Evolutionary conservation across 2,329 filamentous ascomycete species (phyloP), one percentile per base, ranked within the genome.

Genomic region (Colletotrichum sp.): DNA sequence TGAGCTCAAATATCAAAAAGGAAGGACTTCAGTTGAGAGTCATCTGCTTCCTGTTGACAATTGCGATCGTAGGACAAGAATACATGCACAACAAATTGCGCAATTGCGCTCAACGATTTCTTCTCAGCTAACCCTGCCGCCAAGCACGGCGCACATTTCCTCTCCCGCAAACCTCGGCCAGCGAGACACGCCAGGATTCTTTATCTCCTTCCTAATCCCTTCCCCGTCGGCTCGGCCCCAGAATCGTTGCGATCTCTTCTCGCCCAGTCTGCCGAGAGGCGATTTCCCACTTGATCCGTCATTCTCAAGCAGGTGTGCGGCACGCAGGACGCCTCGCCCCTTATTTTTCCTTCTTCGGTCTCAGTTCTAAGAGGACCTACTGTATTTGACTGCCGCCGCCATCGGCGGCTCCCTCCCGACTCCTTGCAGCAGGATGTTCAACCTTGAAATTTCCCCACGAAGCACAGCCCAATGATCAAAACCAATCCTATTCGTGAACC

Each of bases 161-260:
- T 69, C 21, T 9, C 24, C 36, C 28, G 60, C 60, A 64, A 44
- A 10, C 18, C 63, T 34, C 32, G 32, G 34, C 39, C 66, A 26
- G 24, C 49, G 60, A 18, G 52, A 30, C 52, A 34, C 13, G 44
- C 64, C 64, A 18, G 66, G 49, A 18, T 67, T 13, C 16, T 34
- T 60, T 44, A 57, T 72, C 69, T 75, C 72, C 72, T 72, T 72
- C 72, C 69, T 68, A 55, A 62, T 75, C 30, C 30, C 30, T 32
- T 34, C 36, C 30, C 24, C 24, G 13, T 26, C 65, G 49, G 34
- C 68, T 32, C 60, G 49, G 68, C 52, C 28, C 68, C 26, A 36
- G 32, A 74, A 39, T 49, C 52, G 60, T 26, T 71, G 24, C 10
- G 34, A 63, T 72, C 49, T 44, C 13, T 75, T 34, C 60, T 60